A percentile compares a stretch with the other conserved stretches of the same genome.
Evolutionary conservation across 495 filamentous ascomycete species (phyloP).

Genomic region (Trichoderma reesei): DNA sequence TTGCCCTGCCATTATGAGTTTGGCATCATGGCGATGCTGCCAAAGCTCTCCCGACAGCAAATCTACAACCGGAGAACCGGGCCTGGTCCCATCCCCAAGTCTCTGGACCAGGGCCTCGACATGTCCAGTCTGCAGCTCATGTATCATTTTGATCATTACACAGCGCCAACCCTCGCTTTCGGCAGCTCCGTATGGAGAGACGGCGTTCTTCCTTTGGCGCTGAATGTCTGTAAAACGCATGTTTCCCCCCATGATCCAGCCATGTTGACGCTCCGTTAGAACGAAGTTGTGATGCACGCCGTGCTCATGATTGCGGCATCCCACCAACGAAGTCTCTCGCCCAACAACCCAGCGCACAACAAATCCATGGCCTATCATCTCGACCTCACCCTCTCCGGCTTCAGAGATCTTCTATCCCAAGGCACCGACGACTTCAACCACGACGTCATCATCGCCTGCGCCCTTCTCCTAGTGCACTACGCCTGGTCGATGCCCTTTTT

Average conservation of each 20-base stretch:
- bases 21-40: neutral
- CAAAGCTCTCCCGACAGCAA: neutral
- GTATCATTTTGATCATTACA: constrained; percentile 11
- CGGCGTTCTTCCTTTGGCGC: constrained; percentile 6
- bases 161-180: constrained; percentile 8
- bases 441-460: constrained; percentile 10
- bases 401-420: neutral
- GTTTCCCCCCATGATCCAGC: no score
- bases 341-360: neutral
- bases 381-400: constrained; percentile 11
- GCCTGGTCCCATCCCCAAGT: neutral
- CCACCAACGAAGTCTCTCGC: constrained; percentile 9
- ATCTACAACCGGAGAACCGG: neutral
- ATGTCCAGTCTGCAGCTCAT: constrained; percentile 8
- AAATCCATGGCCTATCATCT: constrained; percentile 7
- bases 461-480: constrained; percentile 10
- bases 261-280: neutral
- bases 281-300: constrained; percentile 11
- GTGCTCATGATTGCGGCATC: constrained; percentile 9
- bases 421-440: neutral
- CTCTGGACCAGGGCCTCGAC: neutral
- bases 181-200: constrained; percentile 6
- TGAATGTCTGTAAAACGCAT: neutral
- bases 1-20: neutral
- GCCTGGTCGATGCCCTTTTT: constrained; percentile 12